Percentiles rank a stretch among this genome's conserved stretches.
Evolutionary conservation across 768 basidiomycete genomes (phyloP).

Genomic region (Cantharellus cinnabarinus): DNA sequence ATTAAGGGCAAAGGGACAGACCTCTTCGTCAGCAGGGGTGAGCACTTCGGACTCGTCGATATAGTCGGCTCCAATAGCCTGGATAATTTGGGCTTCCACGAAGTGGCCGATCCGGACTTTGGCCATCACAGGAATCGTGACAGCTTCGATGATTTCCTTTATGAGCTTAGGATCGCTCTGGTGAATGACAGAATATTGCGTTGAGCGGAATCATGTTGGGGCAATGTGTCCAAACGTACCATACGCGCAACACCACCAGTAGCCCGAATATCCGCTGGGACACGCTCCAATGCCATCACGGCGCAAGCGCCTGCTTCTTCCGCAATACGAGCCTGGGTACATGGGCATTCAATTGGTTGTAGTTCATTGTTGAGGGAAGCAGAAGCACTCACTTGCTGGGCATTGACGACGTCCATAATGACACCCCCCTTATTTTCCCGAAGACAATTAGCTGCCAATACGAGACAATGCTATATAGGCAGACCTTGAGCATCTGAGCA

Average conservation of each 20-base stretch:
- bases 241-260: constrained; percentile 92
- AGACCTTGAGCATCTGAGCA: constrained; percentile 89
- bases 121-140: constrained; percentile 94
- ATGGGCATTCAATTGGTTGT: background rate
- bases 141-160: constrained; percentile 84
- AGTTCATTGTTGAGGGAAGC: background rate
- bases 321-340: constrained; percentile 66
- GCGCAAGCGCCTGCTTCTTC: constrained; percentile 96
- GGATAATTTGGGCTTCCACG: constrained; percentile 91
- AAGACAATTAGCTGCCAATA: background rate
- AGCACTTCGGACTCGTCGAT: constrained; percentile 90
- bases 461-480: constrained; percentile 11
- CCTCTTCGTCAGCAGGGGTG: constrained; percentile 72
- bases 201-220: constrained; percentile 4
- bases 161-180: constrained; percentile 92
- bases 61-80: constrained; percentile 88
- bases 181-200: constrained; percentile 6
- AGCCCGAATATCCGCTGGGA: constrained; percentile 84
- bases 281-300: constrained; percentile 91
- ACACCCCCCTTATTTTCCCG: constrained; percentile 41
- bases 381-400: constrained; percentile 29
- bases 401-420: constrained; percentile 90
- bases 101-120: constrained; percentile 95
- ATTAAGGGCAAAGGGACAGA: background rate
- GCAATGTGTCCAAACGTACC: constrained; percentile 30